Conservation (phyloP, 257 asterid species). For the Cinchona pubescens region DNA sequence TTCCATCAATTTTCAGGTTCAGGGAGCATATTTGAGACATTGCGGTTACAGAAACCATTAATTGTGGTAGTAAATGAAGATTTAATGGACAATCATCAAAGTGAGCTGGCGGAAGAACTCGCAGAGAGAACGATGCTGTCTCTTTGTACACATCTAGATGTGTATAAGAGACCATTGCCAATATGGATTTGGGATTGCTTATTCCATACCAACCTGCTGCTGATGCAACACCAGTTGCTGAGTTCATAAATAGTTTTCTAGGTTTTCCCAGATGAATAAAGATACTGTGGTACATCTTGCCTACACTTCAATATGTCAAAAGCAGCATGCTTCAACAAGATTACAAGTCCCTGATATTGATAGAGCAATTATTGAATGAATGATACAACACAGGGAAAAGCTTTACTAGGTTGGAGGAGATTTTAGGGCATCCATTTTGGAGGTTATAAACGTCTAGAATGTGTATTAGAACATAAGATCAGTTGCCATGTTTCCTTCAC, state of each 20-base stretch:
- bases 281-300: slow-evolving; percentile 38
- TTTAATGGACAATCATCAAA: slow-evolving; percentile 97
- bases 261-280: slow-evolving; percentile 59
- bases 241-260: slow-evolving; percentile 52
- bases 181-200: slow-evolving; percentile 57
- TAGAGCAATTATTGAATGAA: neutral
- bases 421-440: slow-evolving; percentile 25
- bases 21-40: slow-evolving; percentile 95
- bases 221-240: slow-evolving; percentile 83
- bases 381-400: neutral
- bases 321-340: neutral
- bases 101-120: slow-evolving; percentile 89
- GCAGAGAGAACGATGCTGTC: slow-evolving; percentile 81
- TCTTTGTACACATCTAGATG: slow-evolving; percentile 73
- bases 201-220: slow-evolving; percentile 75
- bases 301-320: neutral
- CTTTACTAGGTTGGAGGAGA: neutral
- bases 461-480: neutral
- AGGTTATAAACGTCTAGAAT: neutral
- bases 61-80: slow-evolving; percentile 91
- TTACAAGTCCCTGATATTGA: neutral
- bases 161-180: slow-evolving; percentile 52
- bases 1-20: slow-evolving; percentile 57
- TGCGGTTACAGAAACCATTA: slow-evolving; percentile 61
- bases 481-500: neutral